phyloP scores from a whole-genome alignment of 805 yeast species.

The Sungouiella thailandica region DNA sequence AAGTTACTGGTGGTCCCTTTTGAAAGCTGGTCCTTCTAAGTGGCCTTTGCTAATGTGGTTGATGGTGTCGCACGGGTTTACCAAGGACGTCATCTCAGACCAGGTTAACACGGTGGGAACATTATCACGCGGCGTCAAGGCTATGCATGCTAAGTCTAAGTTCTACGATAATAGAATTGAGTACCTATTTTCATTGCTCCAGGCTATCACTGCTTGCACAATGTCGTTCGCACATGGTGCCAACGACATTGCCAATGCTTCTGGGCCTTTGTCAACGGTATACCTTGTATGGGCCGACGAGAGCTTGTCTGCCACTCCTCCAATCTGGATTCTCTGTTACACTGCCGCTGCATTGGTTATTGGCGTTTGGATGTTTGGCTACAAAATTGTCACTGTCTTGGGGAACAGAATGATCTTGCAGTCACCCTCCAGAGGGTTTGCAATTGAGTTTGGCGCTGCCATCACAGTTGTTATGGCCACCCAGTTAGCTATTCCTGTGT shows the following conservation, averaged over 20 bases:
- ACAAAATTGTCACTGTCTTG: constrained; percentile 61
- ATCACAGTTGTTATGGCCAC: constrained; percentile 72
- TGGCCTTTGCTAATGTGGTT: constrained; percentile 53
- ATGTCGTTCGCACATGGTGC: constrained; percentile 84
- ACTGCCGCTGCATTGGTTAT: constrained; percentile 63
- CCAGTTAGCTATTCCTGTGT: constrained; percentile 63
- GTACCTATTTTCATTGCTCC: constrained; percentile 61
- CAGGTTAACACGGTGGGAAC: constrained; percentile 39
- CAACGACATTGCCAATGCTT: constrained; percentile 73
- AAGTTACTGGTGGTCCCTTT: constrained; percentile 36
- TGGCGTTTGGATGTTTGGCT: constrained; percentile 70
- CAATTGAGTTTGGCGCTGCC: constrained; percentile 76
- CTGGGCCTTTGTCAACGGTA: constrained; percentile 68
- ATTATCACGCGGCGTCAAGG: constrained; percentile 43
- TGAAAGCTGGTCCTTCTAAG: constrained; percentile 42
- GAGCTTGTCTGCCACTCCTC: constrained; percentile 52
- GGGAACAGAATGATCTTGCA: constrained; percentile 73
- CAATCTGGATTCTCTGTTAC: constrained; percentile 66
- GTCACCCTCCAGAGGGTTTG: constrained; percentile 74
- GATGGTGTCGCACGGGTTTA: constrained; percentile 53
- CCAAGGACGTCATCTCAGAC: constrained; percentile 53
- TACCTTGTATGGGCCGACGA: constrained; percentile 58
- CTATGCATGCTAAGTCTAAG: constrained; percentile 54
- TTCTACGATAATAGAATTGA: constrained; percentile 69
- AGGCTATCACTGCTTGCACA: constrained; percentile 69